phyloP scores from a whole-genome alignment of 345 rosid species.

The Aquilaria malaccensis region DNA sequence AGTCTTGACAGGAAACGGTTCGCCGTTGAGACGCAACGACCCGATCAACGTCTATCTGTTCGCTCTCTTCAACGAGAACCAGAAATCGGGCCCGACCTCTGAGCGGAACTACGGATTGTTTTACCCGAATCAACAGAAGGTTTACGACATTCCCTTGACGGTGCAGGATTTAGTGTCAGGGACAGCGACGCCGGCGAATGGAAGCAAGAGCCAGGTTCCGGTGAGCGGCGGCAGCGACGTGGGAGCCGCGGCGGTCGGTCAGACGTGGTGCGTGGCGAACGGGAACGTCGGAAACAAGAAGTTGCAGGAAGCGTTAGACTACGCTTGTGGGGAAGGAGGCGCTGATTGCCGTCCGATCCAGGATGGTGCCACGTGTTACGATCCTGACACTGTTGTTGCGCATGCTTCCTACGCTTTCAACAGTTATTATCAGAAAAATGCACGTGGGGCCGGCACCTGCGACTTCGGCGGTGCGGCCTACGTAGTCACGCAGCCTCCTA shows the following conservation, averaged over 20 bases:
- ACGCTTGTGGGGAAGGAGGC: conserved; percentile 84
- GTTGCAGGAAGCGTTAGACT: conserved; percentile 64
- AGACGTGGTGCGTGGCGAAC: conserved; percentile 89
- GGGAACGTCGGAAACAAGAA: conserved; percentile 26
- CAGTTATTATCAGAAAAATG: conserved; percentile 77
- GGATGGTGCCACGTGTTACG: conserved; percentile 53
- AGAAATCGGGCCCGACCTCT: conserved; percentile 75
- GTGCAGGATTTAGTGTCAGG: conserved; percentile 5
- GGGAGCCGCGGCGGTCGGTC: conserved; percentile 16
- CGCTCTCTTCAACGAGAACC: conserved; percentile 86
- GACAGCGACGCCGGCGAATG: conserved; percentile 20
- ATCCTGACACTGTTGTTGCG: conserved; percentile 53
- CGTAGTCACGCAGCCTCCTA: conserved; percentile 64
- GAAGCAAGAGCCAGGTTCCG: conserved; percentile 32
- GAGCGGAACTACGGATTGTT: conserved; percentile 92
- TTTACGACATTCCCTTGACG: conserved; percentile 60
- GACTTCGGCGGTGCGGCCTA: conserved; percentile 62
- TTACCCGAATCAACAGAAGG: conserved; percentile 67
- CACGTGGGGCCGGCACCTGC: conserved; percentile 59
- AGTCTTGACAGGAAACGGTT: conserved; percentile 61
- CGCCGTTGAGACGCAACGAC: conserved; percentile 67
- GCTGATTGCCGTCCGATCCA: conserved; percentile 90
- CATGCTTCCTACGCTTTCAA: conserved; percentile 93
- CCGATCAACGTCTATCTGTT: conserved; percentile 66
- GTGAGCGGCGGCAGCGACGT: conserved; percentile 13